Conservation (phyloP, 2,329 filamentous ascomycete species). For the Rutstroemia sp. region DNA sequence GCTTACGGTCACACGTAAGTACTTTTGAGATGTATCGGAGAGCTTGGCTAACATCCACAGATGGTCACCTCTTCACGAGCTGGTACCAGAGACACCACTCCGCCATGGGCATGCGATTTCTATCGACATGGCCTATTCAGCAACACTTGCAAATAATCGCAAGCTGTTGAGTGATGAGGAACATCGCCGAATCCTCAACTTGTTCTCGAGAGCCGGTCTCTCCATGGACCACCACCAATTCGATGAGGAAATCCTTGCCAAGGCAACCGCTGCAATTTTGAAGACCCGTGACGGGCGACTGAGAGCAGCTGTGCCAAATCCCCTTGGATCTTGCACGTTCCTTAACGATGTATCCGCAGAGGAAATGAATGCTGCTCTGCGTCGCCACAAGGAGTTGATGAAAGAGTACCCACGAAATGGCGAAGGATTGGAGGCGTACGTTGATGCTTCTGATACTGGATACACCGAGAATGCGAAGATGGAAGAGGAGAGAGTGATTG, state of each 20-base stretch:
- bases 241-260: conserved; percentile 56
- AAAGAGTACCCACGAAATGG: conserved; percentile 56
- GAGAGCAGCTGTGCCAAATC: conserved; percentile 60
- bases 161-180: conserved; percentile 53
- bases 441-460: conserved; percentile 62
- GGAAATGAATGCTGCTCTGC: conserved; percentile 54
- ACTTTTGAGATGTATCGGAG: too few relatives aligned
- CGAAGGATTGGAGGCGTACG: conserved; percentile 60
- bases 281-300: conserved; percentile 64
- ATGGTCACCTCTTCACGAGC: conserved; percentile 63
- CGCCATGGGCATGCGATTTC: conserved; percentile 69
- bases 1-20: conserved; percentile 63
- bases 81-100: conserved; percentile 59
- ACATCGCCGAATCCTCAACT: conserved; percentile 52
- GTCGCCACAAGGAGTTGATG: conserved; percentile 56
- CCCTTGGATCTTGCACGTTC: conserved; percentile 60
- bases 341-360: conserved; percentile 57
- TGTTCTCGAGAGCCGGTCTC: conserved; percentile 63
- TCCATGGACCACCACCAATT: conserved; percentile 66
- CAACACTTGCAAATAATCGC: conserved; percentile 57
- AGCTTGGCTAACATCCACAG: not conserved
- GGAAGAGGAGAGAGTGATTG: conserved; percentile 22
- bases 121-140: conserved; percentile 70
- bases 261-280: conserved; percentile 60
- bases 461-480: conserved; percentile 31